These are phyloP conservation scores for Candida succiphila DNA, from an alignment of 805 yeast species.

Conservation along the genomic window DNA sequence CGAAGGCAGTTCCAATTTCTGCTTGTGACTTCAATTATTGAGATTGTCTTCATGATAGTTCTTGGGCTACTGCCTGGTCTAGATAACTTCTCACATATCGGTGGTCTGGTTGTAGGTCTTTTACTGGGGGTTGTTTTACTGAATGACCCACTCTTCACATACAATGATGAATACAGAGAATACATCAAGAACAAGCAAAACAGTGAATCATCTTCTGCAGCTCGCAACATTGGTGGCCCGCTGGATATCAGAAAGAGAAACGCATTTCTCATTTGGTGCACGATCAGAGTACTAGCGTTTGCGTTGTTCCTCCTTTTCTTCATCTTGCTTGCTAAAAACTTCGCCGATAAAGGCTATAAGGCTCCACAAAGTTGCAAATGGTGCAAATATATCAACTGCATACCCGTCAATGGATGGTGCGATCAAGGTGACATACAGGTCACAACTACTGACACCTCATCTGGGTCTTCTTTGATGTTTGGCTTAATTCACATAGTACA, in stretches of 20 bases:
- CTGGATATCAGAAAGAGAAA: slow-evolving; percentile 21
- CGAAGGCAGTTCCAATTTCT: slow-evolving; percentile 33
- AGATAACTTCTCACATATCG: slow-evolving; percentile 68
- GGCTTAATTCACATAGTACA: too few relatives aligned
- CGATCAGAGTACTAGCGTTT: slow-evolving; percentile 34
- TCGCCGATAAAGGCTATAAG: slow-evolving; percentile 36
- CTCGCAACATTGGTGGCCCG: slow-evolving; percentile 1
- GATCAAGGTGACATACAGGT: slow-evolving; percentile 17
- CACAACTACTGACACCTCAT: not conserved
- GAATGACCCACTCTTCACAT: slow-evolving; percentile 43
- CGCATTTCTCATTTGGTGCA: slow-evolving; percentile 42
- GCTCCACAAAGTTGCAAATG: slow-evolving; percentile 39
- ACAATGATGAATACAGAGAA: slow-evolving; percentile 10
- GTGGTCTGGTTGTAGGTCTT: slow-evolving; percentile 61
- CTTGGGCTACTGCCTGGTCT: slow-evolving; percentile 64
- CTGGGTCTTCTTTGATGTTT: too few relatives aligned
- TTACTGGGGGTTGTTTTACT: slow-evolving; percentile 38
- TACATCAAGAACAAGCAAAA: too few relatives aligned
- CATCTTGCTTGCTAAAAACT: slow-evolving; percentile 36
- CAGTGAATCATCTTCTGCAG: too few relatives aligned
- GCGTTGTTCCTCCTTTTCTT: slow-evolving; percentile 39
- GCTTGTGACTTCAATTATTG: slow-evolving; percentile 38
- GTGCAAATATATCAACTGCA: slow-evolving; percentile 67
- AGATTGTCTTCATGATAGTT: slow-evolving; percentile 48
- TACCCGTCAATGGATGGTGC: slow-evolving; percentile 68